These are phyloP conservation scores for Metschnikowia corniflorae DNA, from an alignment of 805 yeast species.

Conservation along the genomic window DNA sequence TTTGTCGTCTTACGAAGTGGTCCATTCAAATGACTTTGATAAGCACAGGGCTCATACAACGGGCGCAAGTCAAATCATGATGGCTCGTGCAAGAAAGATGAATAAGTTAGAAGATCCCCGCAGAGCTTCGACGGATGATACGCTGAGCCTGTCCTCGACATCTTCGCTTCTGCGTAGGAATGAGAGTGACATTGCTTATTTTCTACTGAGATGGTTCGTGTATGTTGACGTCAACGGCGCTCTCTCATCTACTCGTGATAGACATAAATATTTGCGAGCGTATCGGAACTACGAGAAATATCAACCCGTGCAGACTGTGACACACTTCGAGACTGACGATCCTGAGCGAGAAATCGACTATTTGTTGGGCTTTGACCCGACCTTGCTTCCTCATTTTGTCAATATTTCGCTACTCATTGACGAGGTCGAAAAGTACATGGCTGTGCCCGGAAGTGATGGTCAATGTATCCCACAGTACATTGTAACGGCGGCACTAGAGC, in stretches of 20 bases:
- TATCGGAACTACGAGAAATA: slow-evolving; percentile 18
- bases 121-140: neutral
- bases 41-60: slow-evolving; percentile 63
- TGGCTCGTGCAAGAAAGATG: slow-evolving; percentile 2
- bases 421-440: slow-evolving; percentile 23
- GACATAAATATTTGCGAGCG: slow-evolving; percentile 30
- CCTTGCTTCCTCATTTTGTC: slow-evolving; percentile 55
- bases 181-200: slow-evolving; percentile 46
- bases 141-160: neutral
- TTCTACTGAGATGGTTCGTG: slow-evolving; percentile 65
- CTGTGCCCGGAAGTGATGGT: slow-evolving; percentile 4
- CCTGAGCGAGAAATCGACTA: slow-evolving; percentile 51
- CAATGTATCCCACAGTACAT: slow-evolving; percentile 24
- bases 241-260: slow-evolving; percentile 48
- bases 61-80: slow-evolving; percentile 60
- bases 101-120: neutral
- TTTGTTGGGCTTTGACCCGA: slow-evolving; percentile 63
- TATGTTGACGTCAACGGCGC: slow-evolving; percentile 64
- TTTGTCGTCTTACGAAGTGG: slow-evolving; percentile 53
- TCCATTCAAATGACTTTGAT: slow-evolving; percentile 41
- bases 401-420: slow-evolving; percentile 40
- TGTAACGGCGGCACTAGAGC: slow-evolving; percentile 36
- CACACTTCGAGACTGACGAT: slow-evolving; percentile 11
- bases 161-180: slow-evolving; percentile 11
- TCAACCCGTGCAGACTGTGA: slow-evolving; percentile 22